Evolutionary conservation across 2,329 filamentous ascomycete species (phyloP), one percentile per base, ranked within the genome.

Genomic region (Aureobasidium sp.): DNA sequence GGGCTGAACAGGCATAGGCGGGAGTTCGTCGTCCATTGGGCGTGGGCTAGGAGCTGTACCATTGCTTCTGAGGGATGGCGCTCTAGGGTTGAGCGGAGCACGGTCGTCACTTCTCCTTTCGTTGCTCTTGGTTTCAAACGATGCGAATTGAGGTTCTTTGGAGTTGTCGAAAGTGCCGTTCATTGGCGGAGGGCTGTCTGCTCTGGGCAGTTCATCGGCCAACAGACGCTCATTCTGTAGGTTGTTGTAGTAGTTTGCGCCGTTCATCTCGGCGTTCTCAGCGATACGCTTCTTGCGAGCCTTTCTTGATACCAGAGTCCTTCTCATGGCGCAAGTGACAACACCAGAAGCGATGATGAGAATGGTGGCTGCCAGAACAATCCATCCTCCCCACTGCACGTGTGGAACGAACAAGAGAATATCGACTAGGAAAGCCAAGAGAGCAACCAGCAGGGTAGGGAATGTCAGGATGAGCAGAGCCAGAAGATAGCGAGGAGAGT

Each of bases 191-290:
- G 81, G 80, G 44, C 79, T 81, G 63, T 83, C 81, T 5, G 81
- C 79, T 67, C 78, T 76, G 31, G 78, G 70, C 63, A 52, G 70
- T 66, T 19, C 70, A 66, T 35, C 73, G 68, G 33, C 71, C 68
- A 22, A 73, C 73, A 67, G 75, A 14, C 68, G 82, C 76, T 70
- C 64, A 66, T 71, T 62, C 5, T 68, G 70, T 70, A 80, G 73
- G 71, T 78, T 76, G 67, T 77, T 73, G 75, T 95, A 97, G 73
- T 88, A 97, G 71, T 92, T 94, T 69, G 94, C 86, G 31, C 93
- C 93, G 72, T 90, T 97, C 92, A 97, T 97, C 72, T 97, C 92
- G 8, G 92, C 90, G 72, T 97, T 96, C 74, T 95, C 89, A 2
- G 86, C 91, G 71, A 97, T 95, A 49, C 91, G 85, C 78, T 87